Evolutionary conservation across 2,329 filamentous ascomycete species (phyloP).

Genomic region (Cucurbitaria berberidis): DNA sequence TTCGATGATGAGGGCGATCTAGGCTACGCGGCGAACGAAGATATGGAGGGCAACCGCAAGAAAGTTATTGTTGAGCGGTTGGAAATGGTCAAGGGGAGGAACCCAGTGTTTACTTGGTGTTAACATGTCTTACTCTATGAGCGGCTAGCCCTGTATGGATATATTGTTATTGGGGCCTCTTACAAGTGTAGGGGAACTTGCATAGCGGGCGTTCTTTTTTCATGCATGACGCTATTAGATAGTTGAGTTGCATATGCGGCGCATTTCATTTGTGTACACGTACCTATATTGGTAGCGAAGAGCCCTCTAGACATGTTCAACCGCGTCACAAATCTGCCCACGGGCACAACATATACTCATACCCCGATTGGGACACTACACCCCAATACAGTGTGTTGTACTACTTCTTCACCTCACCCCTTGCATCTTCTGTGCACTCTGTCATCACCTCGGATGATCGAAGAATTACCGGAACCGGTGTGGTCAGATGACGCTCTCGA

Average conservation of each 20-base stretch:
- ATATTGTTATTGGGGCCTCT: neutral
- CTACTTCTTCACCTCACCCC: neutral
- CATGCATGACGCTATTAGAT: neutral
- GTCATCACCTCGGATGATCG: neutral
- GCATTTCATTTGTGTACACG: too few species aligned
- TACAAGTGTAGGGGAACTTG: constrained; percentile 1
- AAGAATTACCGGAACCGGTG: constrained; percentile 11
- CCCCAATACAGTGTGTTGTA: neutral
- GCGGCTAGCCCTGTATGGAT: neutral
- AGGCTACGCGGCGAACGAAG: constrained; percentile 91
- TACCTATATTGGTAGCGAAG: neutral
- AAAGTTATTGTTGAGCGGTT: constrained; percentile 97
- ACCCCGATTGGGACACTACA: neutral
- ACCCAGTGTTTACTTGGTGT: constrained; percentile 98
- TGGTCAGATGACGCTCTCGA: constrained; percentile 15
- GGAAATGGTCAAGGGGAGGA: constrained; percentile 93
- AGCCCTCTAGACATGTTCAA: neutral
- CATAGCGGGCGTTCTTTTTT: constrained; percentile 14
- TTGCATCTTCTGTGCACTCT: constrained; percentile 8
- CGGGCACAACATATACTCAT: neutral
- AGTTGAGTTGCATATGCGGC: constrained; percentile 14
- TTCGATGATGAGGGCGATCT: constrained; percentile 82
- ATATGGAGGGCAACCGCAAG: constrained; percentile 86
- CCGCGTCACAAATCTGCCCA: neutral
- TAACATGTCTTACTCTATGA: constrained; percentile 48